Base-by-base conservation (phyloP, 2,329 filamentous ascomycete genomes). In the Colletotrichum liriopes region DNA sequence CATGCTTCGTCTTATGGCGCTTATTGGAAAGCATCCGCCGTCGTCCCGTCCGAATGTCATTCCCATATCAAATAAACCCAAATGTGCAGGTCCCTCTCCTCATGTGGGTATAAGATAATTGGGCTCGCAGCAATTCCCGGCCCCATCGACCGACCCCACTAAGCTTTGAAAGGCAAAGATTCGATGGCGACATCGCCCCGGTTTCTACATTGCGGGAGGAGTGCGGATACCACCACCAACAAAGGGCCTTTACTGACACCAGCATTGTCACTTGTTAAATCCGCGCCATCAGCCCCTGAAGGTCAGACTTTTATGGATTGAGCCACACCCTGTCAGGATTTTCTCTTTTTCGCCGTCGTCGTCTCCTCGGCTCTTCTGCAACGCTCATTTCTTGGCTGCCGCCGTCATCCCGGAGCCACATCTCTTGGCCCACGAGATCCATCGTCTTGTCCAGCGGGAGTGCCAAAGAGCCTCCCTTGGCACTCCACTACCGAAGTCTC, bases 121-220 rank as follows among this genome's bases (percentile, higher is more conserved):
- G 65, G 65, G n/a, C 59, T 65, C 32, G 58, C 58, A 59, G 52
- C 43, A 69, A 47, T 51, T 68, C 51, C 69, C 51, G 55, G 55
- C 65, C 35, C 68, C 58, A 68, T 68, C 51, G 32, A 39, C 35
- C 29, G 69, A 26, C 59, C 54, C 71, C 67, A 67, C 73, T 74
- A 74, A 66, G 65, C 73, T 74, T 73, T 26, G 67, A 56, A 65
- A 52, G 73, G 73, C 58, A 67, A 74, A 72, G 75, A 67, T 72
- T 73, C 69, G 75, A 77, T 77, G 75, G 76, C 76, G 76, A 77
- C 76, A 77, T 77, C 76, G 74, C 70, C 74, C 69, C 75, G 67
- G 73, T 71, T 74, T 73, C 55, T 68, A 71, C 64, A 62, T 69
- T 45, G 59, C 65, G 45, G 39, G 65, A 72, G 59, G 69, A 71